Percentiles rank a stretch among this genome's conserved stretches.
Evolutionary conservation across 495 filamentous ascomycete genomes (phyloP).

Genomic region (Xylaria palmicola): DNA sequence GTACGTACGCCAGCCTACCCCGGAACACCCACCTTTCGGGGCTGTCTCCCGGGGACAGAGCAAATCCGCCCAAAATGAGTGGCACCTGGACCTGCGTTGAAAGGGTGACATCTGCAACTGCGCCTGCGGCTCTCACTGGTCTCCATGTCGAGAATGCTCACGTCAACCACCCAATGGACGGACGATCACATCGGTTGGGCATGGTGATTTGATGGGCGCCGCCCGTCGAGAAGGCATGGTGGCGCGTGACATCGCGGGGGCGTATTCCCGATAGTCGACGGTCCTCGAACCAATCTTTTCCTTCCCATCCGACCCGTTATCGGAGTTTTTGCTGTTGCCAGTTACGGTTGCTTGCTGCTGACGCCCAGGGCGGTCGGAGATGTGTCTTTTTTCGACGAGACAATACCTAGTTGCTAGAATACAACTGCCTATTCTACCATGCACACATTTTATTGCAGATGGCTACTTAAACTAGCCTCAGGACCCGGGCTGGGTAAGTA

Average conservation of each 20-base stretch:
- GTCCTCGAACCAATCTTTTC: not conserved
- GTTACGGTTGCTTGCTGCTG: not conserved
- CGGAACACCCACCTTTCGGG: no score
- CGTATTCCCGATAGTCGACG: not conserved
- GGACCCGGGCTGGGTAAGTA: no score
- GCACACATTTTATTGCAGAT: no score
- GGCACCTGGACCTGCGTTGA: slow-evolving; percentile 12
- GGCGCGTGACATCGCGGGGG: slow-evolving; percentile 11
- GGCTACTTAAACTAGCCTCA: no score
- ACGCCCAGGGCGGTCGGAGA: no score
- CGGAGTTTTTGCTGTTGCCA: not conserved
- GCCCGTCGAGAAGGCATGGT: not conserved
- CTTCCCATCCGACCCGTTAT: slow-evolving; percentile 3
- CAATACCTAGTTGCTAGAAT: no score
- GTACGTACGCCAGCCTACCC: not conserved
- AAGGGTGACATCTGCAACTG: slow-evolving; percentile 4
- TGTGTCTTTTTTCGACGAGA: no score
- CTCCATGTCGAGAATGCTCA: slow-evolving; percentile 1
- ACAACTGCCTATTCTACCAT: no score
- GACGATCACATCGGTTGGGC: not conserved
- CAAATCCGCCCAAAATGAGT: slow-evolving; percentile 10
- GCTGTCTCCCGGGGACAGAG: not conserved
- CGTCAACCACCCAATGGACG: not conserved
- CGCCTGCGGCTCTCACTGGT: not conserved
- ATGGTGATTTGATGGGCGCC: not conserved